A percentile compares a stretch with the other conserved stretches of the same genome.
phyloP scores from a whole-genome alignment of 768 basidiomycete species.

The Mrakia blollopis region DNA sequence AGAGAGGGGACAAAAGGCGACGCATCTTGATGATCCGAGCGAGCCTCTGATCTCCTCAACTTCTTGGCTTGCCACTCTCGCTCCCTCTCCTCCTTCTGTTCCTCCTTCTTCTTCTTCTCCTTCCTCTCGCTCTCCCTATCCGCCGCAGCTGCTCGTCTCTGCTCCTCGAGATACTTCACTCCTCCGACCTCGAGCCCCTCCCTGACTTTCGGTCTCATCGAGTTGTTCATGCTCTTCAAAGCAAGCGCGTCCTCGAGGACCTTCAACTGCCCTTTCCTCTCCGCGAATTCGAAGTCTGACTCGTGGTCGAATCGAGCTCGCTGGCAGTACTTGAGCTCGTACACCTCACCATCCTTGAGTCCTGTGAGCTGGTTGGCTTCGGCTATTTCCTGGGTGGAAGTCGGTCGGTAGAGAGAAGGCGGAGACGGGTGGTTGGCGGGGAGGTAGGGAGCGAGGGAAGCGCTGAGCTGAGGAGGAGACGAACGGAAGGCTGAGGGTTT shows the following conservation, averaged over 20 bases:
- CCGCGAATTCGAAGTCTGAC: background rate
- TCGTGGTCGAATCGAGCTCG: background rate
- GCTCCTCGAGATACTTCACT: background rate
- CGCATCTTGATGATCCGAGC: background rate
- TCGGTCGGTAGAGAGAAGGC: background rate
- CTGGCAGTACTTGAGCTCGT: background rate
- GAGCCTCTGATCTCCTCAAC: background rate
- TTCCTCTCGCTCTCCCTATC: background rate
- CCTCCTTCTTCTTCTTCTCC: background rate
- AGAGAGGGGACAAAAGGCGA: background rate
- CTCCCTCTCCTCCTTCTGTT: background rate
- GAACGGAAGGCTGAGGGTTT: background rate
- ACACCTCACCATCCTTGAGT: background rate
- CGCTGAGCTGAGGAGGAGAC: background rate
- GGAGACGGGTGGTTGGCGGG: conserved; percentile 2
- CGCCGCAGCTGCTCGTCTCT: background rate
- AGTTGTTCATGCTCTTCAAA: background rate
- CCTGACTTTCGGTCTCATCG: background rate
- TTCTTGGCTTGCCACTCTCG: background rate
- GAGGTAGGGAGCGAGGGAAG: conserved; percentile 4
- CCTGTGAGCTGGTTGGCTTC: background rate
- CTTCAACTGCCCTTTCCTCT: background rate
- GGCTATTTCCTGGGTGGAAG: background rate
- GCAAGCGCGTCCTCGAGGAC: background rate
- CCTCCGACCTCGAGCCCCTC: background rate